Evolutionary conservation across 129 eudicot species (phyloP), one percentile per base, ranked within the genome.

Genomic region (Centella asiatica): DNA sequence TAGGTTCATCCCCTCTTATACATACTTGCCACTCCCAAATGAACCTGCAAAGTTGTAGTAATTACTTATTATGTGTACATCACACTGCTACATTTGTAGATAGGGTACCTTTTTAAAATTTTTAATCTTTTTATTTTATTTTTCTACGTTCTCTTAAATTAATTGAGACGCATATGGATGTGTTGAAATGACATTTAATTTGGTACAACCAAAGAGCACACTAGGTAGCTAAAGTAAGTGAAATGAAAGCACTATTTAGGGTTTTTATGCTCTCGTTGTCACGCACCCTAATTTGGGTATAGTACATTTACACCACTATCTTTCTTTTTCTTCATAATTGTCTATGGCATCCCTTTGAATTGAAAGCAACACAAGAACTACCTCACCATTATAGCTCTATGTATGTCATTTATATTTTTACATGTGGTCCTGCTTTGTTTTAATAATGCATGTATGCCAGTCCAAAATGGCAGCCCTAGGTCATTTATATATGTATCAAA

Each of bases 181-280:
- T 11, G 14, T 15, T 26, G 22, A 6, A 10, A 9, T 56, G 61
- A 56, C 22, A 32, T 23, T 29, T 17, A 58, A 34, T 60, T 49
- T 37, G 13, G 46, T 34, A 25, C 48, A 22, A 62, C 29, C 72
- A 24, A 29, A 19, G 45, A 50, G 57, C 69, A 49, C 69, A n/a
- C 33, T 49, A 24, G 53, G 37, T 42, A 51, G 44, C 40, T 18
- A 25, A 54, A 23, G 26, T 10, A 34, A 44, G 18, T 62, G 77
- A 73, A 73, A 65, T 73, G 77, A 73, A 73, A 73, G 77, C 72
- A 57, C 72, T 72, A 25, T 52, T 53, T 39, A 51, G 69, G 76
- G 70, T 47, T 53, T 42, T 36, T 63, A 65, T 65, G 77, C 67
- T 65, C 72, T 72, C 61, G 57, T 36, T 57, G 65, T 72, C 77